phyloP scores from a whole-genome alignment of 2,329 filamentous ascomycete species.

The Botrytis fabae region DNA sequence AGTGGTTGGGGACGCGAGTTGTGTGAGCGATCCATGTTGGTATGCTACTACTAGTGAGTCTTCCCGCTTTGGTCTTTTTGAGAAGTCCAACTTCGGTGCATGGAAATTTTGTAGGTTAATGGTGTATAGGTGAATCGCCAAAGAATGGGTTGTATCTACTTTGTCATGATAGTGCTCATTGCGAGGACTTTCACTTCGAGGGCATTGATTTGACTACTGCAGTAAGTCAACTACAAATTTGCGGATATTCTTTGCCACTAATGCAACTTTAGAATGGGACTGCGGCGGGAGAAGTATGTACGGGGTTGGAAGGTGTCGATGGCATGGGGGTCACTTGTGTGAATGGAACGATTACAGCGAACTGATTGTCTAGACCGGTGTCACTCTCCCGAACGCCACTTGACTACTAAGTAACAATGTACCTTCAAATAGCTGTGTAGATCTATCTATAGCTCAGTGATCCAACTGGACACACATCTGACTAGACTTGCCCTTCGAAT shows the following conservation, averaged over 20 bases:
- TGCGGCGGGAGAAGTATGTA: constrained; percentile 9
- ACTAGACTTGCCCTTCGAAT: neutral
- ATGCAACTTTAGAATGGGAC: neutral
- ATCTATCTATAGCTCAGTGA: neutral
- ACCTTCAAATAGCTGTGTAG: neutral
- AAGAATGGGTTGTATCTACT: constrained; percentile 13
- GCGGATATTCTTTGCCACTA: too few relatives aligned
- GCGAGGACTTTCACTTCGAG: constrained; percentile 14
- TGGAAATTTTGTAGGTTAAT: neutral
- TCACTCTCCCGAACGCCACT: neutral
- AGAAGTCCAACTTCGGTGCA: neutral
- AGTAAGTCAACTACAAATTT: neutral
- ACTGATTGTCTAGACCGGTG: neutral
- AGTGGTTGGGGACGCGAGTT: constrained; percentile 14
- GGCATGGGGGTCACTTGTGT: constrained; percentile 7
- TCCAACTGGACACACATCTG: neutral
- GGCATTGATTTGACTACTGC: constrained; percentile 7
- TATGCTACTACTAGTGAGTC: constrained; percentile 18
- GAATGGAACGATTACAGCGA: constrained; percentile 9
- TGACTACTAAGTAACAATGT: neutral
- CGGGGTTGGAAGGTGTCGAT: constrained; percentile 3
- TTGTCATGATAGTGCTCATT: constrained; percentile 13
- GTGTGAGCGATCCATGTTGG: constrained; percentile 5
- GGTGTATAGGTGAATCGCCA: neutral
- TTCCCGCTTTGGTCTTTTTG: neutral